Evolutionary conservation across 257 asterid species (phyloP), one percentile per base, ranked within the genome.

Genomic region (Nyctanthes arbortristis): DNA sequence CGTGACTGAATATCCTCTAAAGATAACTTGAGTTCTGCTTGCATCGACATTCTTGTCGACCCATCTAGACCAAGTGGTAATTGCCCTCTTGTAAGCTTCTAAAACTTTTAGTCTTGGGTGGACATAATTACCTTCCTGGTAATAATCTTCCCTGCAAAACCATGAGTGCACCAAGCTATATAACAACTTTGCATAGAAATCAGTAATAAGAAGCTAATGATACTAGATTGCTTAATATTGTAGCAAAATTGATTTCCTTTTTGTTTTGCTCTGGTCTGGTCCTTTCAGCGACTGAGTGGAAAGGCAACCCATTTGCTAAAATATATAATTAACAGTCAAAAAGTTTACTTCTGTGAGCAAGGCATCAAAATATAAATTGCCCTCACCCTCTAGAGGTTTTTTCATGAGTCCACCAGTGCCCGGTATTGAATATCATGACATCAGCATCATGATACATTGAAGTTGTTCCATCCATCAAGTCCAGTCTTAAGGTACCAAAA

Each of bases 381-480:
- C 78, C 90, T 81, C 73, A 93, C 98, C 98, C 98, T 49, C 80
- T 86, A 54, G 97, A 87, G 52, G 96, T 93, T 80, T 93, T 93
- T 75, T 93, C 98, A 68, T 93, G 98, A 77, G 98, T 93, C 98
- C 98, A 90, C 98, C 98, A 93, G 69, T 93, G 98, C 28, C 96
- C 98, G 2, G 97, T 93, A 74, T 93, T 90, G 80, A 93, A 93
- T 69, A 93, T 80, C 7, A 93, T 59, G 14, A 93, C 84, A 75
- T 93, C 96, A 0, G 99, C 99, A 73, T 91, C 99, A 20, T 78
- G 88, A 77, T 93, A 93, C 99, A 91, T 87, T 25, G 86, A 70
- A 63, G 96, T 86, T 12, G 96, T 73, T 37, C 28, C 66, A 73
- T 91, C 99, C 96, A 93, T 91, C 82, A 79, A 72, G 82, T 93